Evolutionary conservation across 164 flowering plant species (phyloP).

Genomic region (Santalum album): DNA sequence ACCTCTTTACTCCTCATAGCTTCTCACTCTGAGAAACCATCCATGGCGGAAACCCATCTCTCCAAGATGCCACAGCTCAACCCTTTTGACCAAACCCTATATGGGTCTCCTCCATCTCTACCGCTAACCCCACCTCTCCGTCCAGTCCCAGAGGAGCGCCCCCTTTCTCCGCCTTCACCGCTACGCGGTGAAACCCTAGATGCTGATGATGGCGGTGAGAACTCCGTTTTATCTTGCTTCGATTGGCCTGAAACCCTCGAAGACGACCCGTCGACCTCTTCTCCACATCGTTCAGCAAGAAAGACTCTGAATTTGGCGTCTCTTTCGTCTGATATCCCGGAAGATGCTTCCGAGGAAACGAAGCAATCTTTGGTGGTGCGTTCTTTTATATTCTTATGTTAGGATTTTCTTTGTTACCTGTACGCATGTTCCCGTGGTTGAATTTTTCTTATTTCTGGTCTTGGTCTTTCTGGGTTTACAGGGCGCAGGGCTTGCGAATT

Average conservation of each 20-base stretch:
- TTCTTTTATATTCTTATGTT: not conserved
- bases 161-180: not conserved
- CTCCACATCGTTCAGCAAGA: not conserved
- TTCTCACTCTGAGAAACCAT: too few relatives aligned
- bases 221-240: not conserved
- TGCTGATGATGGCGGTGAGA: not conserved
- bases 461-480: slow-evolving; percentile 9
- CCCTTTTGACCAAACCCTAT: too few relatives aligned
- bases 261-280: not conserved
- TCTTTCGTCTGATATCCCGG: not conserved
- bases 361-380: slow-evolving; percentile 19
- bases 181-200: not conserved
- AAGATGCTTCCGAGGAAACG: not conserved
- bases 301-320: not conserved
- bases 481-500: slow-evolving; percentile 77
- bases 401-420: not conserved
- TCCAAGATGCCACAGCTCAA: too few relatives aligned
- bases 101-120: too few relatives aligned
- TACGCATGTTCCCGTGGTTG: not conserved
- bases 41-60: too few relatives aligned
- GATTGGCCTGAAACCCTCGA: slow-evolving; percentile 1
- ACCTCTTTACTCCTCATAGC: too few relatives aligned
- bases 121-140: not conserved
- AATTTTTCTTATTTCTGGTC: not conserved
- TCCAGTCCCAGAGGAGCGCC: not conserved